Conservation (phyloP, 139 green algal species). For the Limnomonas spitsbergensis region DNA sequence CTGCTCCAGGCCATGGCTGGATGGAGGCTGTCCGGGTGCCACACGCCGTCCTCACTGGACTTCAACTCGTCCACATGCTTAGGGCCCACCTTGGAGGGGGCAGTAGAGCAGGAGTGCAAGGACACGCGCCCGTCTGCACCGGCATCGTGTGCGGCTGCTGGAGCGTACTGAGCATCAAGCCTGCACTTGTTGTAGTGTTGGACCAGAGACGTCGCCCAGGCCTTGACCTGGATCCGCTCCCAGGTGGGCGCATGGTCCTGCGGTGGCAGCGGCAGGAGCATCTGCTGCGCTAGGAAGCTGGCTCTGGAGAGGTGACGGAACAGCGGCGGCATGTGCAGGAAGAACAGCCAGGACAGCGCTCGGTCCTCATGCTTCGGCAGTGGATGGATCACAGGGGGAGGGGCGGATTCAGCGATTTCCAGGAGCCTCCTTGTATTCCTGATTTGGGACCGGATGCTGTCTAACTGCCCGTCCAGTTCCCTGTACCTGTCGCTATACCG, state of each 20-base stretch:
- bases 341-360: conserved; percentile 50
- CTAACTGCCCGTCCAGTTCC: not conserved
- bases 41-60: conserved; percentile 35
- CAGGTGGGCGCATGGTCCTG: not conserved
- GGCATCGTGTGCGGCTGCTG: not conserved
- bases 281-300: too few relatives aligned
- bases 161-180: not conserved
- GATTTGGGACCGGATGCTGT: not conserved
- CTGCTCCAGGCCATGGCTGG: conserved; percentile 39
- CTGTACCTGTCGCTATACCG: too few relatives aligned
- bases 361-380: too few relatives aligned
- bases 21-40: conserved; percentile 37
- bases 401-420: not conserved
- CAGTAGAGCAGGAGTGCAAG: not conserved
- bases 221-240: not conserved
- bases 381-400: conserved; percentile 26
- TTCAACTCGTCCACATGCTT: conserved; percentile 28
- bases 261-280: conserved; percentile 48
- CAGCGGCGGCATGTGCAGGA: too few relatives aligned
- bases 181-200: conserved; percentile 30
- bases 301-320: conserved; percentile 40
- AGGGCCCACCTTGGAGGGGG: conserved; percentile 13
- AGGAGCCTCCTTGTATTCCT: not conserved
- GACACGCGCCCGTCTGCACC: not conserved
- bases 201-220: too few relatives aligned